These are phyloP conservation scores for Mycena leptocephala DNA, from an alignment of 768 basidiomycete genomes.

Conservation along the genomic window DNA sequence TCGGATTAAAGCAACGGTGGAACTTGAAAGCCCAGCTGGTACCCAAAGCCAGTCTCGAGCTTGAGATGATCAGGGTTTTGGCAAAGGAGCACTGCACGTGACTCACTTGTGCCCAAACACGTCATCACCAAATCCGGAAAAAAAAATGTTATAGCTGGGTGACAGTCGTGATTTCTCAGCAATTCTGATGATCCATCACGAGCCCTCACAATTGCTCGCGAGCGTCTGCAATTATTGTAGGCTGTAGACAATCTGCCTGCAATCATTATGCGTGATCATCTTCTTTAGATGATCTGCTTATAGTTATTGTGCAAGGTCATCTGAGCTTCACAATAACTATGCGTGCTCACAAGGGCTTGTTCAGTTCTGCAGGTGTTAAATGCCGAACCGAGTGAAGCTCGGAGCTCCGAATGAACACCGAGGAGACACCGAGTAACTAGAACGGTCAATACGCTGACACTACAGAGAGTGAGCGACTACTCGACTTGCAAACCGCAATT, in stretches of 20 bases:
- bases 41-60: background rate
- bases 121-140: too few species aligned
- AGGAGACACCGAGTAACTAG: too few species aligned
- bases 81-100: background rate
- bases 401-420: too few species aligned
- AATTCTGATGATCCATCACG: background rate
- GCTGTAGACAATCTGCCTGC: background rate
- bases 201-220: background rate
- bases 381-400: too few species aligned
- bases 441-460: too few species aligned
- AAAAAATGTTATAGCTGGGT: background rate
- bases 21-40: background rate
- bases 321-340: background rate
- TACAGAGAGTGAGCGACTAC: too few species aligned
- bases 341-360: constrained; percentile 3
- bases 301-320: constrained; percentile 50
- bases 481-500: too few species aligned
- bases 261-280: too few species aligned
- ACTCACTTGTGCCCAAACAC: background rate
- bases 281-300: constrained; percentile 42
- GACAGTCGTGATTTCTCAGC: background rate
- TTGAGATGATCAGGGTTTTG: background rate
- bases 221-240: background rate
- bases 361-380: too few species aligned
- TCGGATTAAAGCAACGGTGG: background rate